These are phyloP conservation scores for Nyssa sinensis DNA, from an alignment of 148 eudicot genomes.

Conservation along the genomic window DNA sequence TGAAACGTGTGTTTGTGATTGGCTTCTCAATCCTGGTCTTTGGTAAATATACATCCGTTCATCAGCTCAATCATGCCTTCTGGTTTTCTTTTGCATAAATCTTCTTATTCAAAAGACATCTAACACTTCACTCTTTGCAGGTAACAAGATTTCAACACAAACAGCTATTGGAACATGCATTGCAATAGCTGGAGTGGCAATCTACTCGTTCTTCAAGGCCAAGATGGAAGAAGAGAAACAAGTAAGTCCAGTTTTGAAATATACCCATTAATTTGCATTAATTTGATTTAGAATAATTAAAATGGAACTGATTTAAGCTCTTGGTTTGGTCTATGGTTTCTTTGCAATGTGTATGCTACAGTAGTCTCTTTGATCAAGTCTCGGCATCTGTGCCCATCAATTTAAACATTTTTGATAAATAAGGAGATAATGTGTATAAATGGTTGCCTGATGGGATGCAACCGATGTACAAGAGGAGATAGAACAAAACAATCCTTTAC, in stretches of 20 bases:
- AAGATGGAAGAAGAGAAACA: conserved; percentile 94
- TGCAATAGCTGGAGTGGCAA: conserved; percentile 98
- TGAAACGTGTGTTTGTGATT: conserved; percentile 99
- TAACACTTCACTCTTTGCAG: conserved; percentile 30
- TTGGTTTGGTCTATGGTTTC: no score
- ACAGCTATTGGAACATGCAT: conserved; percentile 92
- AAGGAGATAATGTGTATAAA: no score
- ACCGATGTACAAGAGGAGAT: no score
- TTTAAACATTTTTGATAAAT: no score
- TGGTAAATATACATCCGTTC: conserved; percentile 41
- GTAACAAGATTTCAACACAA: conserved; percentile 93
- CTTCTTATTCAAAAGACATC: not conserved
- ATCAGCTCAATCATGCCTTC: not conserved
- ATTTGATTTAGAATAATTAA: not conserved
- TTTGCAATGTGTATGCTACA: no score
- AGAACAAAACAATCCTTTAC: no score
- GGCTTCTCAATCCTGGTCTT: conserved; percentile 92
- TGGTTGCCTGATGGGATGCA: no score
- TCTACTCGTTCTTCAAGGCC: conserved; percentile 92
- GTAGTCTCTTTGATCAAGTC: no score
- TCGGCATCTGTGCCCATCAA: no score
- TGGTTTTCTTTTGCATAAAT: not conserved
- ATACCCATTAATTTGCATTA: not conserved
- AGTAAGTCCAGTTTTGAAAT: conserved; percentile 37
- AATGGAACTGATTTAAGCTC: no score